A percentile compares a stretch with the other conserved stretches of the same genome.
Conservation (phyloP, 768 basidiomycete genomes). For the Pulveroboletus sp. region DNA sequence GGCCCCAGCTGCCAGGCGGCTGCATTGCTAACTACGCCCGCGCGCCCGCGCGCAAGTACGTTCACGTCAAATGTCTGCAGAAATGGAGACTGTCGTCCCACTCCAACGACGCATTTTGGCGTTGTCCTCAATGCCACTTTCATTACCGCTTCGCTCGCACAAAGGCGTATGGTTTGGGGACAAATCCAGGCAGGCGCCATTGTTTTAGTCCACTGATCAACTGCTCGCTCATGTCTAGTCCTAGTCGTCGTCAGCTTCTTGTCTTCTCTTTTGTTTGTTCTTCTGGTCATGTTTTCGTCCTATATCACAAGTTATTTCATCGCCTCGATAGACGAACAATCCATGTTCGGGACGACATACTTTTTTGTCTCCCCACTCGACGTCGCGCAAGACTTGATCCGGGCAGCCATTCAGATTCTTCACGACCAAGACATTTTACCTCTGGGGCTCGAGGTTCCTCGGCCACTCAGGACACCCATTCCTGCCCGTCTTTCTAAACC, state of each 20-base stretch:
- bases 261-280: slow-evolving; percentile 57
- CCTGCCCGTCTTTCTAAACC: slow-evolving; percentile 27
- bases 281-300: slow-evolving; percentile 64
- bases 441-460: slow-evolving; percentile 19
- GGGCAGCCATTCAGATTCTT: slow-evolving; percentile 58
- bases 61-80: slow-evolving; percentile 75
- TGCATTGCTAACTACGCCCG: slow-evolving; percentile 20
- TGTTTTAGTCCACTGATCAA: slow-evolving; percentile 1
- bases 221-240: slow-evolving; percentile 11
- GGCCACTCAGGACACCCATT: slow-evolving; percentile 15
- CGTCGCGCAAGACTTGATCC: slow-evolving; percentile 55
- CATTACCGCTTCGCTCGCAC: slow-evolving; percentile 75
- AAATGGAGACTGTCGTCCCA: slow-evolving; percentile 63
- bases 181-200: slow-evolving; percentile 58
- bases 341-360: slow-evolving; percentile 32
- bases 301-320: slow-evolving; percentile 66
- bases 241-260: slow-evolving; percentile 61
- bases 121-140: slow-evolving; percentile 77
- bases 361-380: slow-evolving; percentile 51
- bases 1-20: neutral
- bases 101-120: slow-evolving; percentile 67
- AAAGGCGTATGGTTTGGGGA: slow-evolving; percentile 62
- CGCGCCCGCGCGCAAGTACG: slow-evolving; percentile 53
- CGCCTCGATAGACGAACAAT: slow-evolving; percentile 53
- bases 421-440: slow-evolving; percentile 49